Evolutionary conservation across 768 basidiomycete species (phyloP).

Genomic region (Xerocomus brunneocitrinus): DNA sequence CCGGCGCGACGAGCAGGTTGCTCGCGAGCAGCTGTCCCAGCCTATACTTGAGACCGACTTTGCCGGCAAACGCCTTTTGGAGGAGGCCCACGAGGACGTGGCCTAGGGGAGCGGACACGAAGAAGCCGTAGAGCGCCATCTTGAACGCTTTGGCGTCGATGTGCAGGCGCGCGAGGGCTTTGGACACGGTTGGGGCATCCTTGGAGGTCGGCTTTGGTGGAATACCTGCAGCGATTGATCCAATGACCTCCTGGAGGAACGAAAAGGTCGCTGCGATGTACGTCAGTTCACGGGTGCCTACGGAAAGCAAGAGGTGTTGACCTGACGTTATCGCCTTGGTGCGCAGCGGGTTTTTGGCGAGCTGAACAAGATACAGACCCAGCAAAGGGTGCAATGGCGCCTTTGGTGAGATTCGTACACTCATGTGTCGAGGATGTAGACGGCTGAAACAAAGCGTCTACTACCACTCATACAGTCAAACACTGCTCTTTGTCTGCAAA

Average conservation of each 20-base stretch:
- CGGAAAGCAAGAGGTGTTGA: constrained; percentile 21
- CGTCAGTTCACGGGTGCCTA: background rate
- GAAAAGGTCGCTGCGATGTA: constrained; percentile 42
- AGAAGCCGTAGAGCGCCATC: constrained; percentile 80
- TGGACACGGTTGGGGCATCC: constrained; percentile 49
- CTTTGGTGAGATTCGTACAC: constrained; percentile 18
- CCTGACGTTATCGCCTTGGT: constrained; percentile 80
- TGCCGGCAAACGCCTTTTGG: constrained; percentile 75
- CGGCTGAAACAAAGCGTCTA: background rate
- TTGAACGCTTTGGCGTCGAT: constrained; percentile 71
- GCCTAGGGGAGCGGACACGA: constrained; percentile 77
- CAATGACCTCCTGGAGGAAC: constrained; percentile 78
- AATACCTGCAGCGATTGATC: constrained; percentile 62
- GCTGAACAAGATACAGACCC: constrained; percentile 64
- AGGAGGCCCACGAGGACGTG: constrained; percentile 69
- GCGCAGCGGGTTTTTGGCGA: constrained; percentile 64
- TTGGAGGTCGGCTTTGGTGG: constrained; percentile 48
- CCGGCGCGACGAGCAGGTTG: constrained; percentile 71
- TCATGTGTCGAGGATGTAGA: constrained; percentile 33
- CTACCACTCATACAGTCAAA: background rate
- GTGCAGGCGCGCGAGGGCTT: constrained; percentile 51
- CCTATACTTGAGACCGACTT: constrained; percentile 56
- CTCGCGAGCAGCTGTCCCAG: constrained; percentile 71
- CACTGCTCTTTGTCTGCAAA: background rate
- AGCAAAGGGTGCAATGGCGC: constrained; percentile 44